phyloP scores from a whole-genome alignment of 1,139 yeast species.

The Saccharomycopsis phalli region DNA sequence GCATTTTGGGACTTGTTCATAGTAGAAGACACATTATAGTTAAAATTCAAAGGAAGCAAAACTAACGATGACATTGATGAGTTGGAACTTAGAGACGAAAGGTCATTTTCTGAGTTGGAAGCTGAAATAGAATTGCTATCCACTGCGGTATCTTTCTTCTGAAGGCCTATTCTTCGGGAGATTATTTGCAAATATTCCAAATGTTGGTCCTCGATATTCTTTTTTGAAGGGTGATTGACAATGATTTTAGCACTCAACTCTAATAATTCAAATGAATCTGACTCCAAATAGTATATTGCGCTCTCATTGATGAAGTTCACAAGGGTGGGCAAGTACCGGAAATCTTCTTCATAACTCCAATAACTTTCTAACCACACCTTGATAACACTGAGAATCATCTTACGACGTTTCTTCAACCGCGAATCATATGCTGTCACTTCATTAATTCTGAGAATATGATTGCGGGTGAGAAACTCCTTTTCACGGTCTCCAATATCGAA shows the following conservation, averaged over 20 bases:
- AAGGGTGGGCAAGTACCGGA: conserved; percentile 52
- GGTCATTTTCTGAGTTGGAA: conserved; percentile 15
- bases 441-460: conserved; percentile 24
- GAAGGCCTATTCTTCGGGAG: conserved; percentile 19
- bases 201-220: conserved; percentile 21
- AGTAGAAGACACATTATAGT: conserved; percentile 14
- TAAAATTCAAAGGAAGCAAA: conserved; percentile 13
- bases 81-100: conserved; percentile 14
- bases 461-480: conserved; percentile 14
- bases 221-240: conserved; percentile 19
- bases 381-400: conserved; percentile 57
- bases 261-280: conserved; percentile 52
- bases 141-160: conserved; percentile 20
- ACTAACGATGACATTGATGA: conserved; percentile 11
- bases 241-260: conserved; percentile 52
- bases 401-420: conserved; percentile 53
- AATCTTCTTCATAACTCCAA: conserved; percentile 65
- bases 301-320: conserved; percentile 75
- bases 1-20: conserved; percentile 23
- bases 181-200: conserved; percentile 13
- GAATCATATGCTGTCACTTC: conserved; percentile 32
- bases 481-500: conserved; percentile 43
- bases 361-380: conserved; percentile 83
- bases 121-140: conserved; percentile 9
- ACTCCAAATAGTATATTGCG: conserved; percentile 45